A percentile compares a stretch with the other conserved stretches of the same genome.
phyloP scores from a whole-genome alignment of 805 yeast species.

The Metschnikowia vanudenii region DNA sequence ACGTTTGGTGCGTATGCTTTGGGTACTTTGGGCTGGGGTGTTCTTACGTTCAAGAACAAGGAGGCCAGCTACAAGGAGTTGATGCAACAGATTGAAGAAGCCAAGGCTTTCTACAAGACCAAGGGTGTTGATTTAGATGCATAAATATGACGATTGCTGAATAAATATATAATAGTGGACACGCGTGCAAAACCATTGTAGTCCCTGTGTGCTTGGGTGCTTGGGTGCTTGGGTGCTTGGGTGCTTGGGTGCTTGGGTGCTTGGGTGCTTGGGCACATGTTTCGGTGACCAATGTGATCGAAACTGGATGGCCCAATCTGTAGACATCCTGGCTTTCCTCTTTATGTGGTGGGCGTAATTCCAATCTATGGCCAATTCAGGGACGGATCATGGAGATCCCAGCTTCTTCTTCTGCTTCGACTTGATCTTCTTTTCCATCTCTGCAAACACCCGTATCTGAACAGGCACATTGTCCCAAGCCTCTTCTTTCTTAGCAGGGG shows the following conservation, averaged over 20 bases:
- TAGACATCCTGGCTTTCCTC: too few species aligned
- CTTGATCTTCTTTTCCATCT: constrained; percentile 66
- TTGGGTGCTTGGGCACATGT: too few species aligned
- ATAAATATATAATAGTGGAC: neutral
- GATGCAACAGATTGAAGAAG: constrained; percentile 57
- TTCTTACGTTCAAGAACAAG: constrained; percentile 67
- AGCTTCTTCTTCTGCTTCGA: constrained; percentile 29
- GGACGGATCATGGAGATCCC: too few species aligned
- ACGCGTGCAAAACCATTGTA: too few species aligned
- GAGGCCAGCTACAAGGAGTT: constrained; percentile 64
- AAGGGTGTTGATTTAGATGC: constrained; percentile 52
- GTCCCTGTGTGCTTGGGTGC: too few species aligned
- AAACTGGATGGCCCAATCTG: too few species aligned
- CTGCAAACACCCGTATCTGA: constrained; percentile 77
- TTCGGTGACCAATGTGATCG: too few species aligned
- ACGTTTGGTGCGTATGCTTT: constrained; percentile 68
- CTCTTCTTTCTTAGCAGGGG: constrained; percentile 18
- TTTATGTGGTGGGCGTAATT: too few species aligned
- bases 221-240: too few species aligned
- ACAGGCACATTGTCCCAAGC: constrained; percentile 60
- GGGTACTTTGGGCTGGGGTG: constrained; percentile 67
- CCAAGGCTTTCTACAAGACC: constrained; percentile 53
- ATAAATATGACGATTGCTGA: neutral
- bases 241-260: too few species aligned
- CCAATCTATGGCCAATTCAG: too few species aligned